Percentiles rank a stretch among this genome's conserved stretches.
These are phyloP conservation scores for Oxytropis ochrocephala DNA, from an alignment of 306 rosid genomes.

Conservation along the genomic window DNA sequence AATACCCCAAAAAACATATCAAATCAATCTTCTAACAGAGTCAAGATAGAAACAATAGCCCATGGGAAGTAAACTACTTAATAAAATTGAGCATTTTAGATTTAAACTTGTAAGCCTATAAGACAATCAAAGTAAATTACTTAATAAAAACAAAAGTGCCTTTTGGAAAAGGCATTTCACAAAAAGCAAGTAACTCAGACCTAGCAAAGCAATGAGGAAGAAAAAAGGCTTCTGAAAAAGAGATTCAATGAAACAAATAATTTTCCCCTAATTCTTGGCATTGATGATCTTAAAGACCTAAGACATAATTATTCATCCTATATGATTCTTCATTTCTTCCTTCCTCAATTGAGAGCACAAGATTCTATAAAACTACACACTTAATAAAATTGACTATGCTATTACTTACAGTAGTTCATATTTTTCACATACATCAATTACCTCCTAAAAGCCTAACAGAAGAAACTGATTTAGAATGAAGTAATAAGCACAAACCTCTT, in stretches of 20 bases:
- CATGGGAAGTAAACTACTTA: background rate
- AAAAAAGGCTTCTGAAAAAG: constrained; percentile 10
- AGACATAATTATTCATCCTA: background rate
- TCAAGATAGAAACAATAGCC: constrained; percentile 6
- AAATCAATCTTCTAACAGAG: constrained; percentile 15
- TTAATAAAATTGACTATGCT: background rate
- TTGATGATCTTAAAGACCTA: background rate
- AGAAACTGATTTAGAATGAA: constrained; percentile 5
- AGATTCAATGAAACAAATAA: background rate
- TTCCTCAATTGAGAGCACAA: background rate
- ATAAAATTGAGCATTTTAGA: background rate
- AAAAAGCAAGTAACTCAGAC: background rate
- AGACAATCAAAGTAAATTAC: background rate
- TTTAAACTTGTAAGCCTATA: constrained; percentile 12
- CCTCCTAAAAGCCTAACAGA: background rate
- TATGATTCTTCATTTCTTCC: background rate
- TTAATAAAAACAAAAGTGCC: background rate
- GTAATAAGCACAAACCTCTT: constrained; percentile 41
- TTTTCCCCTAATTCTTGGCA: background rate
- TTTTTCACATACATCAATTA: background rate
- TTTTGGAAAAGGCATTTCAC: background rate
- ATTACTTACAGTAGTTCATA: background rate
- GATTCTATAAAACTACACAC: background rate
- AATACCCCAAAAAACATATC: constrained; percentile 23
- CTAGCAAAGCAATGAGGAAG: background rate